Evolutionary conservation across 768 basidiomycete genomes (phyloP).

Genomic region (Collybiopsis confluens): DNA sequence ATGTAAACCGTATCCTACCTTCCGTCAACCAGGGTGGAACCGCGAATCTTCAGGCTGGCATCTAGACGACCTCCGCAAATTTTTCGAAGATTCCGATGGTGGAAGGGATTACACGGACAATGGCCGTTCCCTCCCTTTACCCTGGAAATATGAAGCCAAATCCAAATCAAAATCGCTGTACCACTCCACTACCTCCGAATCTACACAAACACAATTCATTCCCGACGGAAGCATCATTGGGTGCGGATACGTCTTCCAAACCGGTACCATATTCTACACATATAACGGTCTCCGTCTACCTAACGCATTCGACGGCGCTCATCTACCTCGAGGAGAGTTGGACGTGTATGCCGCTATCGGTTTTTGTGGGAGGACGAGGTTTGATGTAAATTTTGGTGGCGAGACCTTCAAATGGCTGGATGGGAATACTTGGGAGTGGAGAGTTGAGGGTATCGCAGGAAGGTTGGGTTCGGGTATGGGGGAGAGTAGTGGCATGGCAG

Average conservation of each 20-base stretch:
- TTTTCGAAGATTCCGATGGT: constrained; percentile 65
- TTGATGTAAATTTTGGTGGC: constrained; percentile 65
- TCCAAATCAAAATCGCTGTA: too few relatives aligned
- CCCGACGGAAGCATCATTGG: constrained; percentile 52
- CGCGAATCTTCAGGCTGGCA: constrained; percentile 61
- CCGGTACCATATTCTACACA: constrained; percentile 57
- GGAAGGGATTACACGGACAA: constrained; percentile 49
- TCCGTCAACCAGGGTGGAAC: constrained; percentile 72
- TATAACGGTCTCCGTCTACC: constrained; percentile 55
- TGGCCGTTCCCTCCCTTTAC: constrained; percentile 17
- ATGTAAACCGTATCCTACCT: constrained; percentile 61
- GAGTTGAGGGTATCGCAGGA: constrained; percentile 60
- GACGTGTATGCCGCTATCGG: constrained; percentile 69
- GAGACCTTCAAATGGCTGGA: constrained; percentile 57
- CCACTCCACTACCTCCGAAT: too few relatives aligned
- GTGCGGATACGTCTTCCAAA: constrained; percentile 57
- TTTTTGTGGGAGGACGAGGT: constrained; percentile 46
- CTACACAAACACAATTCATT: not conserved
- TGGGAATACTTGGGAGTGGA: constrained; percentile 65
- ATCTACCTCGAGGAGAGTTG: constrained; percentile 42
- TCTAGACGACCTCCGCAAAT: constrained; percentile 69
- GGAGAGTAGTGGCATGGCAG: constrained; percentile 15
- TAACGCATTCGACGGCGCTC: constrained; percentile 55
- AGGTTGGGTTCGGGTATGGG: constrained; percentile 28
- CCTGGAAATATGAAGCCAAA: constrained; percentile 17